Evolutionary conservation across 352 stramenopile genomes (phyloP), one percentile per base, ranked within the genome.

Genomic region (Phytophthora palmivora): DNA sequence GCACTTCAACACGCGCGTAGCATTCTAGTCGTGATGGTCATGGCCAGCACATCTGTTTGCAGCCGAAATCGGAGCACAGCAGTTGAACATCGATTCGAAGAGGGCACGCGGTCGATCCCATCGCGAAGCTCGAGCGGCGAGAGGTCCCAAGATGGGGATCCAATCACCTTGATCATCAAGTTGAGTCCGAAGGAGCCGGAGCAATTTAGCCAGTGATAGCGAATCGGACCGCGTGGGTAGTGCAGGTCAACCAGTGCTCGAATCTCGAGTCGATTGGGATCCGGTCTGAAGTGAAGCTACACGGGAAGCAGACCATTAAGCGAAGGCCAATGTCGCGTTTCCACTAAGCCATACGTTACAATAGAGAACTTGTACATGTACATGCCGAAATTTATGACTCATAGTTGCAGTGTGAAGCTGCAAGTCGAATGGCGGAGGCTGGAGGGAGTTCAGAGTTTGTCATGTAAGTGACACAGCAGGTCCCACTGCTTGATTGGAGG

Each of bases 401-500:
- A 65, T 49, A 24, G 48, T 21, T 43, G 21, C 30, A 12, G 24
- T 34, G 30, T 34, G 10, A 11, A 32, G 22, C 32, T 26, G 26
- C 32, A 39, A 30, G 8, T 38, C 44, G 26, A 54, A 32, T 60
- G 58, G 48, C 33, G 57, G 14, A 46, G 19, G 6, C 24, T 58
- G 45, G 53, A n/a, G 47, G 52, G 39, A 30, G 24, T 55, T 67
- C 64, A 58, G 44, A 18, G 43, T 18, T 34, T 63, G 49, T 51
- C 48, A 63, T 45, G 9, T 22, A 51, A 21, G 30, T 30, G 32
- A 28, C 24, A 53, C 49, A 37, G 44, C 21, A 33, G 10, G 41
- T 72, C 30, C 64, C 51, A 72, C 64, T 63, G 10, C 41, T 69
- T 72, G 64, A 72, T 46, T 45, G 50, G 58, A 72, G 51, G 57